Evolutionary conservation across 2,329 filamentous ascomycete species (phyloP), one percentile per base, ranked within the genome.

Genomic region (Colletotrichum costaricense): DNA sequence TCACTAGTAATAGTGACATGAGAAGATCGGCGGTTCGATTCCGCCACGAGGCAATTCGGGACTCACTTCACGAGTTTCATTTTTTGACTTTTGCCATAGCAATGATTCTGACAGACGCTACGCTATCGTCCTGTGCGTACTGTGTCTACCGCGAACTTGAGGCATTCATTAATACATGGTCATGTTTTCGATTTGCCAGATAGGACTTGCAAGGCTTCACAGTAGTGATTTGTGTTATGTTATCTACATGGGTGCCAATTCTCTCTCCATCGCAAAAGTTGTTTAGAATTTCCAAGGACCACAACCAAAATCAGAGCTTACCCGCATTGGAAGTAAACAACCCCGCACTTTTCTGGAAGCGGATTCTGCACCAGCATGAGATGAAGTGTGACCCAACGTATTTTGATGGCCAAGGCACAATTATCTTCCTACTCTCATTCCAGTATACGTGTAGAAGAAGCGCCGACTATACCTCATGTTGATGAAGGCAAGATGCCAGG

Each of bases 1-100:
- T 71, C 68, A 71, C 68, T 71, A 71, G 68, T 71, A 72, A 5
- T 55, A 24, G 62, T 63, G 62, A 19, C 14, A 72, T 72, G 69
- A 72, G 69, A 66, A 72, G 69, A 72, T 72, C 69, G 63, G 63
- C 63, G 59, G 69, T 72, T 72, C 69, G 69, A 67, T 67, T 72
- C 69, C 59, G 63, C 63, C 63, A 67, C 69, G 69, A 72, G 69
- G 69, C 69, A 71, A 42, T 19, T 19, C 9, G 4, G 0, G 5
- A 6, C 0, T n/a, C 24, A 33, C 11, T 1, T 2, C 3, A 4
- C 2, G 7, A 1, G 5, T 0, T 12, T 8, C 2, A 12, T 28
- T 59, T 67, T 67, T 67, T 67, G 26, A 16, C 24, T 14, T 55
- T 64, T 3, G 16, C 16, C 2, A 4, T 9, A 4, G 42, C 42